phyloP scores from a whole-genome alignment of 1,284 basidiomycete genomes.

The Cryptococcus amylolentus region DNA sequence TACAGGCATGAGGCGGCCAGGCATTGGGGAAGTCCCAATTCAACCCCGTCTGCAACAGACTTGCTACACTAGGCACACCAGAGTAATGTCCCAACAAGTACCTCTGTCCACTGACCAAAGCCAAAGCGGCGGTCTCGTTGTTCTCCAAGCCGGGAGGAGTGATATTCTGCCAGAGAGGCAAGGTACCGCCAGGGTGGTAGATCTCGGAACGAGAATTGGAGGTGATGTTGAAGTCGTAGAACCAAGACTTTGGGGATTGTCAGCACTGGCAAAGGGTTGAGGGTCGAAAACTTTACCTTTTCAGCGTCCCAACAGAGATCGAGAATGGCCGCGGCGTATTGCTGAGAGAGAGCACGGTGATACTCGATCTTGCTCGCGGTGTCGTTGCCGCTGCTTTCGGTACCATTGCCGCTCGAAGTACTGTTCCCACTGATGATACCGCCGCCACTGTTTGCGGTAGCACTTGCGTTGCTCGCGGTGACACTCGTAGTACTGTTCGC shows the following conservation, averaged over 20 bases:
- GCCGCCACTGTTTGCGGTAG: background rate
- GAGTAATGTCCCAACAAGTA: conserved; percentile 78
- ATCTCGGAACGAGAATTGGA: conserved; percentile 61
- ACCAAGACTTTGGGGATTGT: conserved; percentile 52
- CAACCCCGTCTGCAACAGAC: conserved; percentile 70
- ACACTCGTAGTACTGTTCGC: conserved; percentile 1
- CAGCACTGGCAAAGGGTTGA: conserved; percentile 49
- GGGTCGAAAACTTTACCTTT: conserved; percentile 48
- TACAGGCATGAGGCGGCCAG: conserved; percentile 72
- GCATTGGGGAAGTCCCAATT: conserved; percentile 63
- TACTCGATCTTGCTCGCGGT: conserved; percentile 42
- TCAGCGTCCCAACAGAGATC: conserved; percentile 80
- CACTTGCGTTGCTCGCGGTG: conserved; percentile 7
- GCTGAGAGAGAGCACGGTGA: conserved; percentile 61
- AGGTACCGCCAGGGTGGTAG: conserved; percentile 71
- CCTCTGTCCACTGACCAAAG: conserved; percentile 68
- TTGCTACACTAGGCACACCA: conserved; percentile 64
- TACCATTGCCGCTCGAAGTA: background rate
- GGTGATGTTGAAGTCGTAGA: conserved; percentile 67
- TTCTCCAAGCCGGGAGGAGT: conserved; percentile 65
- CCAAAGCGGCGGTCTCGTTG: conserved; percentile 60
- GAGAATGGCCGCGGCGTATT: conserved; percentile 65
- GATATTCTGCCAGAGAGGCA: conserved; percentile 83
- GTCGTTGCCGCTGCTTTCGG: background rate
- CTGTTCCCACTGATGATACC: too few species aligned